phyloP scores from a whole-genome alignment of 306 rosid genomes.

The Adenanthera pavonina region DNA sequence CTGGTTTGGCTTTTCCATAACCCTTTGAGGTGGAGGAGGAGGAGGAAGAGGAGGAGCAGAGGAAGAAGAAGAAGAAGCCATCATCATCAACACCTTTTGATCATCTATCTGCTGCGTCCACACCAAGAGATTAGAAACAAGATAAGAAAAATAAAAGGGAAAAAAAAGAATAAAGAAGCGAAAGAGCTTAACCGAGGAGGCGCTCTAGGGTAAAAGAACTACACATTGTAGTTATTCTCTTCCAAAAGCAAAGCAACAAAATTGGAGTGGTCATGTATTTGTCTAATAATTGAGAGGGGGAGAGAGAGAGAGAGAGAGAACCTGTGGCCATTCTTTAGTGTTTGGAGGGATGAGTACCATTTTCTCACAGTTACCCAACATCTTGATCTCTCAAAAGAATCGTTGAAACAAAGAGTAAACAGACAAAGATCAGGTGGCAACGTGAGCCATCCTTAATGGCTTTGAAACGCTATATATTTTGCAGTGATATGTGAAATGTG shows the following conservation, averaged over 20 bases:
- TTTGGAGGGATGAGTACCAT: constrained; percentile 60
- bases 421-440: constrained; percentile 77
- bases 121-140: not conserved
- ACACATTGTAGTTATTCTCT: constrained; percentile 65
- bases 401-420: constrained; percentile 66
- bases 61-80: constrained; percentile 42
- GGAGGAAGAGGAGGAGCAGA: constrained; percentile 42
- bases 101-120: constrained; percentile 59
- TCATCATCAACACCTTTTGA: constrained; percentile 48
- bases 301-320: constrained; percentile 27
- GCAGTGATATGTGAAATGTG: not conserved
- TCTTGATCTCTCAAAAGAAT: constrained; percentile 58
- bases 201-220: constrained; percentile 64
- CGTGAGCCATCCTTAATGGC: constrained; percentile 47
- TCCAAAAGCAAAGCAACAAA: constrained; percentile 89
- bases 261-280: constrained; percentile 62
- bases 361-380: constrained; percentile 68
- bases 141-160: not conserved
- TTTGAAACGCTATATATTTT: constrained; percentile 39
- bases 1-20: constrained; percentile 73
- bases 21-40: constrained; percentile 27
- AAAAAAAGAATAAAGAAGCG: constrained; percentile 6
- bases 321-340: constrained; percentile 81
- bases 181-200: constrained; percentile 42
- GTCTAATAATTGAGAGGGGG: constrained; percentile 76